Conservation (phyloP, 2,329 filamentous ascomycete species). For the Sarocladium oryzae region DNA sequence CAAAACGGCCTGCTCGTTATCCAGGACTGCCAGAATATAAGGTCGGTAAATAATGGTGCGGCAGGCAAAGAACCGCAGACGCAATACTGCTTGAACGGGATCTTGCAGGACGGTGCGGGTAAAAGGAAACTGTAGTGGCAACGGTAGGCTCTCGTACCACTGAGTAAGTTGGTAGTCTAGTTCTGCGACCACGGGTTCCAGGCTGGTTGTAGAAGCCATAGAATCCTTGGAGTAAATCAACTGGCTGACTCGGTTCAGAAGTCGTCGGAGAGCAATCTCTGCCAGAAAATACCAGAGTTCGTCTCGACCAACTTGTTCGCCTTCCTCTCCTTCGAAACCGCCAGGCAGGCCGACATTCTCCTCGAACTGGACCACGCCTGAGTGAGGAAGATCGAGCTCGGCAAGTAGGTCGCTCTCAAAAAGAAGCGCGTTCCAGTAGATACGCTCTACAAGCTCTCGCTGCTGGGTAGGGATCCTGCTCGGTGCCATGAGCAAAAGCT, state of each 20-base stretch:
- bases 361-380: conserved; percentile 75
- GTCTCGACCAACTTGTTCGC: conserved; percentile 59
- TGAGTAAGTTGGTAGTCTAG: conserved; percentile 77
- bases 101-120: conserved; percentile 60
- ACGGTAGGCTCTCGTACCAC: conserved; percentile 75
- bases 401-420: conserved; percentile 76
- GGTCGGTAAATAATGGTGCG: conserved; percentile 81
- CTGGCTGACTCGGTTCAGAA: conserved; percentile 73
- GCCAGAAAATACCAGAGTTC: conserved; percentile 84
- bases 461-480: conserved; percentile 64
- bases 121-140: conserved; percentile 71
- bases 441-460: conserved; percentile 66
- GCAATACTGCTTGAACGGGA: conserved; percentile 71
- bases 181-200: conserved; percentile 73
- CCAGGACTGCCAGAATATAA: conserved; percentile 72
- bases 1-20: conserved; percentile 66
- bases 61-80: conserved; percentile 77
- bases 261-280: conserved; percentile 70
- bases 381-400: conserved; percentile 75
- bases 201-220: conserved; percentile 62
- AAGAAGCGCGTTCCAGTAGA: conserved; percentile 79
- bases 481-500: conserved; percentile 69
- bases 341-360: conserved; percentile 73
- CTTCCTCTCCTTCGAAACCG: conserved; percentile 67
- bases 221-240: conserved; percentile 72